These are phyloP conservation scores for Debaryomyces prosopidis DNA, from an alignment of 805 yeast genomes.

Conservation along the genomic window DNA sequence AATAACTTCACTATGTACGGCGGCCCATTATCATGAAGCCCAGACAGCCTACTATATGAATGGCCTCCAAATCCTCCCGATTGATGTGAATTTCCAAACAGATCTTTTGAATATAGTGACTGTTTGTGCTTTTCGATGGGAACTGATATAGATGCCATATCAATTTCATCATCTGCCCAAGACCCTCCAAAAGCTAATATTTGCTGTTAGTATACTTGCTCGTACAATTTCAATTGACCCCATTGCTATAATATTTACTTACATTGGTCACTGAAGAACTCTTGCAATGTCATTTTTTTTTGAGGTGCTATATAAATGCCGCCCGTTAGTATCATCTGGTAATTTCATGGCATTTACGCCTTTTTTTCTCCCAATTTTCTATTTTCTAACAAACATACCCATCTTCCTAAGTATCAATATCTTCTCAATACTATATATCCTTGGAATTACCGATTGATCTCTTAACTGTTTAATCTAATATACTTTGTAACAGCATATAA, in stretches of 20 bases:
- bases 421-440: not conserved
- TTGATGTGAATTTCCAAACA: slow-evolving; percentile 8
- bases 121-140: slow-evolving; percentile 36
- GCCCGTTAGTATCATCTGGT: slow-evolving; percentile 10
- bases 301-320: slow-evolving; percentile 31
- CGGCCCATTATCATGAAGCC: slow-evolving; percentile 36
- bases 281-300: slow-evolving; percentile 47
- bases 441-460: slow-evolving; percentile 1
- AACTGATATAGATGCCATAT: slow-evolving; percentile 45
- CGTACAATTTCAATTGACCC: not conserved
- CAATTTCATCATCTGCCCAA: slow-evolving; percentile 49
- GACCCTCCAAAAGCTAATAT: slow-evolving; percentile 44
- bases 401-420: slow-evolving; percentile 4
- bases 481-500: not conserved
- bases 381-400: slow-evolving; percentile 9
- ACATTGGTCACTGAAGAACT: slow-evolving; percentile 47
- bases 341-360: not conserved
- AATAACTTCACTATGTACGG: slow-evolving; percentile 68
- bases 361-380: not conserved
- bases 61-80: slow-evolving; percentile 9
- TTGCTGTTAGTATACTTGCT: slow-evolving; percentile 14
- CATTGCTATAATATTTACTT: slow-evolving; percentile 22
- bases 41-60: slow-evolving; percentile 8
- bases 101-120: slow-evolving; percentile 7
- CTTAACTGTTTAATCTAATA: not conserved